phyloP scores from a whole-genome alignment of 768 basidiomycete genomes.

The Trametes villosa region DNA sequence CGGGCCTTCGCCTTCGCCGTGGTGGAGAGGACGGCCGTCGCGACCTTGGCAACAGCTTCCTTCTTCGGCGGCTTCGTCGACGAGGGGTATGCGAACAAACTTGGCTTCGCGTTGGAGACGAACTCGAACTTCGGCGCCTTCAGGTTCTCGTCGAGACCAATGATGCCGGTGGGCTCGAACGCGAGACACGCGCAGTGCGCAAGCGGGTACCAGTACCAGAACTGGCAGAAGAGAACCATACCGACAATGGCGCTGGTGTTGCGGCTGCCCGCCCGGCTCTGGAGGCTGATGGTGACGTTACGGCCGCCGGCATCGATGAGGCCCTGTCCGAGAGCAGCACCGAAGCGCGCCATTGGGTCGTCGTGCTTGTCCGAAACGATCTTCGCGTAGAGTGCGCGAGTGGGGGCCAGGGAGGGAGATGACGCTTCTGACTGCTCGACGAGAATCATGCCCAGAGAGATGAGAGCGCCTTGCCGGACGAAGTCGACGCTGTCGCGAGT shows the following conservation, averaged over 20 bases:
- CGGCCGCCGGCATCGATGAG: conserved; percentile 97
- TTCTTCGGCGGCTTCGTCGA: conserved; percentile 89
- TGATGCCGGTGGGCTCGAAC: conserved; percentile 94
- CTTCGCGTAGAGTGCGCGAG: conserved; percentile 85
- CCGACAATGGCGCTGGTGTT: conserved; percentile 96
- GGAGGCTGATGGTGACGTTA: conserved; percentile 92
- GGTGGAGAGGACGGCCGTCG: conserved; percentile 93
- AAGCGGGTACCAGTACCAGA: conserved; percentile 99
- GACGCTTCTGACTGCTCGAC: conserved; percentile 95
- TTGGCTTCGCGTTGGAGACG: conserved; percentile 86
- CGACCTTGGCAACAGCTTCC: conserved; percentile 89
- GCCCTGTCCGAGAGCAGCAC: conserved; percentile 94
- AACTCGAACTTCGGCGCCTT: conserved; percentile 96
- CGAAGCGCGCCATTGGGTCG: conserved; percentile 98
- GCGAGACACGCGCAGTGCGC: conserved; percentile 92
- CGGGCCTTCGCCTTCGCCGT: conserved; percentile 97
- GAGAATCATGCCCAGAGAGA: conserved; percentile 95
- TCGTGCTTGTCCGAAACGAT: conserved; percentile 96
- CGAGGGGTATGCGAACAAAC: conserved; percentile 90
- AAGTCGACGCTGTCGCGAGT: conserved; percentile 98
- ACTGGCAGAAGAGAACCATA: conserved; percentile 98
- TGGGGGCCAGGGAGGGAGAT: conserved; percentile 78
- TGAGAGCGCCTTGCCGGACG: conserved; percentile 96
- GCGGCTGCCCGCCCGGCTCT: conserved; percentile 89
- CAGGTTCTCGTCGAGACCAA: conserved; percentile 85